Percentiles rank a stretch among this genome's conserved stretches.
These are phyloP conservation scores for Cryptococcus sp. DNA, from an alignment of 1,284 basidiomycete species.

Conservation along the genomic window DNA sequence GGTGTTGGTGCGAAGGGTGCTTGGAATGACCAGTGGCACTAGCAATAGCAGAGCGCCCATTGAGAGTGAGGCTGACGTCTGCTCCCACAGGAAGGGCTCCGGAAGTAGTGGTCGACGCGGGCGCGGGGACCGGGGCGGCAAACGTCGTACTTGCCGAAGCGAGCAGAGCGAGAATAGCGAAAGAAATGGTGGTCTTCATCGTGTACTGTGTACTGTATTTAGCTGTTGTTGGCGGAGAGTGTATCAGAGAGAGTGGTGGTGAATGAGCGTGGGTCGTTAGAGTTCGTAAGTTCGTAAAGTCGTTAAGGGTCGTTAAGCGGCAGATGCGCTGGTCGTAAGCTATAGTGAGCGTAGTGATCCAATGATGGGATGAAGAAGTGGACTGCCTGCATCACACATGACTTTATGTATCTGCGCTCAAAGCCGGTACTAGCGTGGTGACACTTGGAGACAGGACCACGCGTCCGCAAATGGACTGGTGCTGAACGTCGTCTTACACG, in stretches of 20 bases:
- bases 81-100: neutral
- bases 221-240: neutral
- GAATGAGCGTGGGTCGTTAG: slow-evolving; percentile 5
- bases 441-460: too few relatives aligned
- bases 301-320: slow-evolving; percentile 9
- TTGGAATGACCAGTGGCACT: too few relatives aligned
- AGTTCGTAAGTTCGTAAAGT: slow-evolving; percentile 16
- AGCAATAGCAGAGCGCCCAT: too few relatives aligned
- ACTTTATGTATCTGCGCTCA: too few relatives aligned
- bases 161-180: slow-evolving; percentile 33
- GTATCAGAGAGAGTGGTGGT: neutral
- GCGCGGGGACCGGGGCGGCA: slow-evolving; percentile 15
- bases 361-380: slow-evolving; percentile 15
- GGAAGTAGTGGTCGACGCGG: too few relatives aligned
- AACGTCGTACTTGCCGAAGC: slow-evolving; percentile 21
- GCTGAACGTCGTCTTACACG: too few relatives aligned
- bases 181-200: slow-evolving; percentile 33
- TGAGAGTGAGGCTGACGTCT: neutral
- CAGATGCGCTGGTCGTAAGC: neutral
- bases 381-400: neutral
- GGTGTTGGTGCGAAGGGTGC: too few relatives aligned
- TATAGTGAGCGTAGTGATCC: slow-evolving; percentile 10
- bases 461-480: too few relatives aligned
- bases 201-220: slow-evolving; percentile 4
- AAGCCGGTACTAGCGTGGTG: too few relatives aligned